A percentile compares a stretch with the other conserved stretches of the same genome.
These are phyloP conservation scores for Camellia oleifera DNA, from an alignment of 179 eudicot species.

Conservation along the genomic window DNA sequence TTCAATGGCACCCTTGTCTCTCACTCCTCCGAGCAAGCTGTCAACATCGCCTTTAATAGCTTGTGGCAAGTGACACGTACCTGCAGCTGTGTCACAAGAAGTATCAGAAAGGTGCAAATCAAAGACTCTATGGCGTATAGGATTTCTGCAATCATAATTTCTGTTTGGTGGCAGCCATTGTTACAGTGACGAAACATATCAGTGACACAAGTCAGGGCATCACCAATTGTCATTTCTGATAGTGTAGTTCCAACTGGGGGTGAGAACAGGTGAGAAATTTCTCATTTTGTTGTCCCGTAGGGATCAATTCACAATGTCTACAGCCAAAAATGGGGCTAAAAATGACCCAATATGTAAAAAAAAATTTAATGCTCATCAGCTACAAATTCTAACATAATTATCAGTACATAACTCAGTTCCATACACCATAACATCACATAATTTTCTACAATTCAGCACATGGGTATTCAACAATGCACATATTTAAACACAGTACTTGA, in stretches of 20 bases:
- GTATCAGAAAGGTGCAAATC: neutral
- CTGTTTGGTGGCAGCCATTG: too few relatives aligned
- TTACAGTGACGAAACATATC: neutral
- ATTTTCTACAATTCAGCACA: neutral
- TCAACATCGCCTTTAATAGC: constrained; percentile 53
- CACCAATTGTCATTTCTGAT: neutral
- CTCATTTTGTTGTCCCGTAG: neutral
- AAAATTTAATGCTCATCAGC: neutral
- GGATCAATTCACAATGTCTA: neutral
- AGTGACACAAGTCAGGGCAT: neutral
- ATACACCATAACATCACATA: neutral
- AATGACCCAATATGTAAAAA: neutral
- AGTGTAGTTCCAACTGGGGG: neutral
- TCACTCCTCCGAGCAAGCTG: constrained; percentile 39
- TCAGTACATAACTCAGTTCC: too few relatives aligned
- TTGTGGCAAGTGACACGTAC: constrained; percentile 46
- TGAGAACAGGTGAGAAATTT: neutral
- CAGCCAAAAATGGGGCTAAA: neutral
- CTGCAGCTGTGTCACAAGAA: constrained; percentile 36
- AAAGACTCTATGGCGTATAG: neutral
- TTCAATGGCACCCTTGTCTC: constrained; percentile 51
- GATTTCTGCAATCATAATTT: neutral
- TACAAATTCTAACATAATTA: too few relatives aligned
- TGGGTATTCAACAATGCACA: neutral
- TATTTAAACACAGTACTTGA: neutral